These are phyloP conservation scores for Heliamphora pulchella DNA, from an alignment of 179 eudicot species.

Conservation along the genomic window DNA sequence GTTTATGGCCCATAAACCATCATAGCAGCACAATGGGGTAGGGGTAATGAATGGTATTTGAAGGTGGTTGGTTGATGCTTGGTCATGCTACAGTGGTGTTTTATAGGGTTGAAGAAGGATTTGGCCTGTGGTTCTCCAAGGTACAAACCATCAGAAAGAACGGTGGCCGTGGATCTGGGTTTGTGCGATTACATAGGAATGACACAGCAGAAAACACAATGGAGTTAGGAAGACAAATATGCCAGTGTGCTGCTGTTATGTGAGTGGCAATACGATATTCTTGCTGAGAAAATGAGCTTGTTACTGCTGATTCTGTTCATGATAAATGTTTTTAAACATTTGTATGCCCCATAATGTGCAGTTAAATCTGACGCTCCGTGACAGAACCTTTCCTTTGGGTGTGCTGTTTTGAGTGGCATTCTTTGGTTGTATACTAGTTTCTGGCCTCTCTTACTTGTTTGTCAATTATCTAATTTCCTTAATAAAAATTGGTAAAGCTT, in stretches of 20 bases:
- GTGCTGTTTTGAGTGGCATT: background rate
- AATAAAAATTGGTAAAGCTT: constrained; percentile 2
- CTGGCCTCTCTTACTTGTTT: background rate
- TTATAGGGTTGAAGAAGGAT: no score
- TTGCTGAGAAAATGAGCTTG: background rate
- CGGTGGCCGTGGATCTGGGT: no score
- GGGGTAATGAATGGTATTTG: no score
- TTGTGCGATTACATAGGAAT: no score
- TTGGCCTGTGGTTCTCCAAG: no score
- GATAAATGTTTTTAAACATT: background rate
- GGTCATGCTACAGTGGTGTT: no score
- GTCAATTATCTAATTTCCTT: background rate
- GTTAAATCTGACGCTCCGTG: background rate
- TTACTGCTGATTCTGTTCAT: background rate
- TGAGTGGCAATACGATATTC: background rate
- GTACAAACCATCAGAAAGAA: no score
- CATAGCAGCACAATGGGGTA: no score
- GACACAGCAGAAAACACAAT: no score
- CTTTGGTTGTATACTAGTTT: background rate
- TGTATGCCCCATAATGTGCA: no score
- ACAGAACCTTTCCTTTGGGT: background rate
- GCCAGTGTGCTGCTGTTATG: background rate
- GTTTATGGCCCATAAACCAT: no score
- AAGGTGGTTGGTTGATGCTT: no score
- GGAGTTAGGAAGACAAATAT: background rate